Evolutionary conservation across 805 yeast species (phyloP).

Genomic region (Cyberlindnera nakhonratchasimensis): DNA sequence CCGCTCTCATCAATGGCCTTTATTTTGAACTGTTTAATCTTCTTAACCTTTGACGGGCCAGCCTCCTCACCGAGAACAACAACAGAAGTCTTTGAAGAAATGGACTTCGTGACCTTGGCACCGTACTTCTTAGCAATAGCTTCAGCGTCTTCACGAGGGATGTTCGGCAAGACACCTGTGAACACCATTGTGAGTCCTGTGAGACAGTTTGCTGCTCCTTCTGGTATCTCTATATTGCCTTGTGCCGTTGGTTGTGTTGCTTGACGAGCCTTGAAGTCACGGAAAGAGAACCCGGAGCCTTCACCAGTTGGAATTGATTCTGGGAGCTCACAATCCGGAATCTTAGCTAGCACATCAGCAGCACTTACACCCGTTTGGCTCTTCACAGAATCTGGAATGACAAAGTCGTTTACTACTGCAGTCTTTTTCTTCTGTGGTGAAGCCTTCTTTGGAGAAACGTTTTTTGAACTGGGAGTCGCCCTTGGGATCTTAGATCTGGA

Average conservation of each 20-base stretch:
- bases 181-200: slow-evolving; percentile 89
- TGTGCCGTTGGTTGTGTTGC: slow-evolving; percentile 32
- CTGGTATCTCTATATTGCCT: slow-evolving; percentile 56
- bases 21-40: slow-evolving; percentile 65
- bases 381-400: slow-evolving; percentile 6
- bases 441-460: background rate
- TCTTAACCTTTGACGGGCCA: slow-evolving; percentile 89
- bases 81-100: slow-evolving; percentile 79
- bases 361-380: slow-evolving; percentile 37
- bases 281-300: slow-evolving; percentile 51
- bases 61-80: slow-evolving; percentile 95
- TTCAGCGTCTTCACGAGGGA: slow-evolving; percentile 76
- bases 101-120: slow-evolving; percentile 83
- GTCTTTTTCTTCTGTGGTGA: background rate
- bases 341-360: slow-evolving; percentile 52
- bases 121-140: slow-evolving; percentile 80
- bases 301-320: slow-evolving; percentile 44
- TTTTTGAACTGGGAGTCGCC: slow-evolving; percentile 5
- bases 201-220: slow-evolving; percentile 81
- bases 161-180: slow-evolving; percentile 81
- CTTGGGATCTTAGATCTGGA: slow-evolving; percentile 5
- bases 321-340: slow-evolving; percentile 72
- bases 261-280: slow-evolving; percentile 53
- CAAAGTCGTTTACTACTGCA: background rate
- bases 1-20: slow-evolving; percentile 89